Percentiles rank a stretch among this genome's conserved stretches.
Conservation (phyloP, 331 rosid genomes). For the Cydonia oblonga region DNA sequence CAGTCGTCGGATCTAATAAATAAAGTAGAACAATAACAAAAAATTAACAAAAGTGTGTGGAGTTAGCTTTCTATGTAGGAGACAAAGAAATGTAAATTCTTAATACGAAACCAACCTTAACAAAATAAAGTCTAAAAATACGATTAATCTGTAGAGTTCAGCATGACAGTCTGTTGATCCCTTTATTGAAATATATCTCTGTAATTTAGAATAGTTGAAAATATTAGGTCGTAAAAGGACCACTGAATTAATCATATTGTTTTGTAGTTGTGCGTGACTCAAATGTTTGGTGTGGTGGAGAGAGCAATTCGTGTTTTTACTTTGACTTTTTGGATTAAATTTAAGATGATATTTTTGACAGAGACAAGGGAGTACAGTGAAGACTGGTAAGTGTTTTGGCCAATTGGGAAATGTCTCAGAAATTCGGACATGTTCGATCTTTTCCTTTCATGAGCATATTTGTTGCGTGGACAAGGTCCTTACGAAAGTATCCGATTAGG, state of each 20-base stretch:
- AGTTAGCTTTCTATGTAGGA: no score
- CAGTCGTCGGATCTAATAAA: no score
- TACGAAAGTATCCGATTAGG: neutral
- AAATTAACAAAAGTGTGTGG: no score
- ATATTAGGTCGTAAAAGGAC: neutral
- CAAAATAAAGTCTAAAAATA: no score
- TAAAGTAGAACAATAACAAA: no score
- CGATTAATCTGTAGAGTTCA: no score
- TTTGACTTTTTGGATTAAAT: neutral
- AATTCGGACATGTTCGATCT: slow-evolving; percentile 35
- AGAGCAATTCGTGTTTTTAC: neutral
- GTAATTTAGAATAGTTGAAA: no score
- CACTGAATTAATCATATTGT: neutral
- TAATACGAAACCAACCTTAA: no score
- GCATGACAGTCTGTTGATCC: no score
- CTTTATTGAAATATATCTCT: no score
- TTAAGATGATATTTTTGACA: neutral
- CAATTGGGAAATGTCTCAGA: slow-evolving; percentile 23
- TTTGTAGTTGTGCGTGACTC: neutral
- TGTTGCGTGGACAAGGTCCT: slow-evolving; percentile 12
- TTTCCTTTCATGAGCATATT: slow-evolving; percentile 11
- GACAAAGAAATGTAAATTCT: no score
- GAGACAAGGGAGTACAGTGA: neutral
- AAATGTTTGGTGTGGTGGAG: neutral
- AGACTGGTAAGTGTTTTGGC: neutral